Percentiles rank a stretch among this genome's conserved stretches.
phyloP scores from a whole-genome alignment of 192 early-diverging fungal genomes.

The Powellomyces hirtus region DNA sequence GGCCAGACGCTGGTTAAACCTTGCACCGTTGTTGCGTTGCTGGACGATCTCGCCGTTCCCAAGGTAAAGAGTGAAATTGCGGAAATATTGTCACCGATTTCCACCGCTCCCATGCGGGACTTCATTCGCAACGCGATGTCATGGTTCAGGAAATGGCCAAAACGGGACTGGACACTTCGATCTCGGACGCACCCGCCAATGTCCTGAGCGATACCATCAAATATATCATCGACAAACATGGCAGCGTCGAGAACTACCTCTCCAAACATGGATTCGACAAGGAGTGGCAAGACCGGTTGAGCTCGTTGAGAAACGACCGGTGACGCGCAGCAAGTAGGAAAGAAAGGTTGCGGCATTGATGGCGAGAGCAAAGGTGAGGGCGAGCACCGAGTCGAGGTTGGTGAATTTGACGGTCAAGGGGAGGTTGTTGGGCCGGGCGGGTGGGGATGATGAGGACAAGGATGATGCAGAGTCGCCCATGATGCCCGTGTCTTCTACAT shows the following conservation, averaged over 20 bases:
- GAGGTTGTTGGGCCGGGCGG: too few species aligned
- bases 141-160: constrained; percentile 33
- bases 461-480: too few species aligned
- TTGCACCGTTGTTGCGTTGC: constrained; percentile 21
- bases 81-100: constrained; percentile 30
- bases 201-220: constrained; percentile 20
- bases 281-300: constrained; percentile 10
- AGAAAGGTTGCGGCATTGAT: constrained; percentile 79
- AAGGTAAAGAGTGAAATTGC: too few species aligned
- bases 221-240: constrained; percentile 24
- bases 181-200: constrained; percentile 18
- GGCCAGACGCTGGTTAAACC: too few species aligned
- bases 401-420: constrained; percentile 57
- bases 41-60: too few species aligned
- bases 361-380: constrained; percentile 68
- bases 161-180: constrained; percentile 24
- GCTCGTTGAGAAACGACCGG: too few species aligned
- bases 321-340: too few species aligned
- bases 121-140: constrained; percentile 16
- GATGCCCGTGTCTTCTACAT: too few species aligned
- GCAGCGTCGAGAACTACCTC: constrained; percentile 24
- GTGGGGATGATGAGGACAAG: too few species aligned
- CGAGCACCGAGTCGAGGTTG: constrained; percentile 62
- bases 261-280: constrained; percentile 16
- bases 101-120: constrained; percentile 7